These are phyloP conservation scores for Tetracentron sinense DNA, from an alignment of 164 flowering plant genomes.

Conservation along the genomic window DNA sequence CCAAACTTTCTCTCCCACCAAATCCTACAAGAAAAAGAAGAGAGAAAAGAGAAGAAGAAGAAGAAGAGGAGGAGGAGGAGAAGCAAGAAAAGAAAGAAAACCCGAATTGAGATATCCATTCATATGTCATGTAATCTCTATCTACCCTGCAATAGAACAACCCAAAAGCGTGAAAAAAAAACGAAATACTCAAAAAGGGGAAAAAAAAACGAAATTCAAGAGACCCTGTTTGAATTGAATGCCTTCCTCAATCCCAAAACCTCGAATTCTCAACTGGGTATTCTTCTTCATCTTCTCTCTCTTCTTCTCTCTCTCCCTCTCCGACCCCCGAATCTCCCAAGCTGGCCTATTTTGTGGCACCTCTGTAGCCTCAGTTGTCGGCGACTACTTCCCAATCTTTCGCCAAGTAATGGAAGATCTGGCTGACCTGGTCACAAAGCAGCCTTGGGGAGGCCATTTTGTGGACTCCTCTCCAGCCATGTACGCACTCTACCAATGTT, in stretches of 20 bases:
- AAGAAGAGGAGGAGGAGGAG: background rate
- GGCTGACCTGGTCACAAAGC: conserved; percentile 18
- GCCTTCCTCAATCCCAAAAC: background rate
- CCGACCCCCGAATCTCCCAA: conserved; percentile 33
- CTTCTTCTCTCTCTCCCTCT: conserved; percentile 14
- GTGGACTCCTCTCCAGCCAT: conserved; percentile 22
- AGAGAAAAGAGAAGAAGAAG: background rate
- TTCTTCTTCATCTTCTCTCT: conserved; percentile 12
- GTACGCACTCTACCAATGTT: conserved; percentile 60
- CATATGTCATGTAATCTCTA: background rate
- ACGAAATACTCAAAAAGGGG: too few species aligned
- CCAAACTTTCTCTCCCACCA: too few species aligned
- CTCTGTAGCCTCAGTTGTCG: background rate
- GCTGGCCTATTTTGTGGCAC: conserved; percentile 42
- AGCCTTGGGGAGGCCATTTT: conserved; percentile 23
- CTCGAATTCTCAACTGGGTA: background rate
- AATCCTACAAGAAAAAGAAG: background rate
- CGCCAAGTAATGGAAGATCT: conserved; percentile 43
- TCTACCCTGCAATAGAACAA: background rate
- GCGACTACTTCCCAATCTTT: conserved; percentile 31
- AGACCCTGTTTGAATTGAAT: conserved; percentile 8
- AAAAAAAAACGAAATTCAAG: background rate
- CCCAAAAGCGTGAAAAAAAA: too few species aligned
- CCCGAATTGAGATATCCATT: conserved; percentile 1
- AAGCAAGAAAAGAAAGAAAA: background rate